Conservation (phyloP, 345 rosid species). For the Durio zibethinus region DNA sequence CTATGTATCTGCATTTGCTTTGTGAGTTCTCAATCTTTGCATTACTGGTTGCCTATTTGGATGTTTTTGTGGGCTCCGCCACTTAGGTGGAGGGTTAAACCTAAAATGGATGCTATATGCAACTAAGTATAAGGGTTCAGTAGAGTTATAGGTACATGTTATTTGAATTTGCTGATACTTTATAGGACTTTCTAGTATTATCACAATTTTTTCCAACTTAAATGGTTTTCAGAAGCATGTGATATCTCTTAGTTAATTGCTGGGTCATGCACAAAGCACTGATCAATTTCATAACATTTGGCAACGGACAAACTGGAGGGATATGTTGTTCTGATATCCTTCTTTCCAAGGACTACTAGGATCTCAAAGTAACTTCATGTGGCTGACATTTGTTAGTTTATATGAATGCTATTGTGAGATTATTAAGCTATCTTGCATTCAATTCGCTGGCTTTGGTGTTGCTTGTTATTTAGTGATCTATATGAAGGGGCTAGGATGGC, state of each 20-base stretch:
- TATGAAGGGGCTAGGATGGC: slow-evolving; percentile 93
- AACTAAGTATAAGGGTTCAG: background rate
- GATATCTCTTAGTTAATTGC: background rate
- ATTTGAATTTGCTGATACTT: background rate
- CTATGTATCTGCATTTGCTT: background rate
- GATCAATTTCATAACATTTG: background rate
- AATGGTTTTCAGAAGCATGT: background rate
- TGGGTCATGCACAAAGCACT: background rate
- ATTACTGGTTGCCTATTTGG: background rate
- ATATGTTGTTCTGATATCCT: background rate
- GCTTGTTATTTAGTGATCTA: slow-evolving; percentile 54
- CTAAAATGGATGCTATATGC: slow-evolving; percentile 1
- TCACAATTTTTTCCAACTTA: background rate
- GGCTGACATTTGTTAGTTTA: background rate
- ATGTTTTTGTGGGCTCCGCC: slow-evolving; percentile 1
- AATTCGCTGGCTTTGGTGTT: slow-evolving; percentile 18
- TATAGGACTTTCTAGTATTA: background rate
- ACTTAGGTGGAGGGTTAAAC: background rate
- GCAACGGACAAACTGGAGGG: background rate
- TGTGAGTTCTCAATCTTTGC: background rate
- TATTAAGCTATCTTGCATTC: slow-evolving; percentile 1
- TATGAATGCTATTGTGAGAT: background rate
- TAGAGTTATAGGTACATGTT: background rate
- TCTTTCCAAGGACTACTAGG: background rate
- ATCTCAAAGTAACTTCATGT: background rate